Percentiles rank a stretch among this genome's conserved stretches.
These are phyloP conservation scores for Kwoniella botswanensis DNA, from an alignment of 768 basidiomycete species.

Conservation along the genomic window DNA sequence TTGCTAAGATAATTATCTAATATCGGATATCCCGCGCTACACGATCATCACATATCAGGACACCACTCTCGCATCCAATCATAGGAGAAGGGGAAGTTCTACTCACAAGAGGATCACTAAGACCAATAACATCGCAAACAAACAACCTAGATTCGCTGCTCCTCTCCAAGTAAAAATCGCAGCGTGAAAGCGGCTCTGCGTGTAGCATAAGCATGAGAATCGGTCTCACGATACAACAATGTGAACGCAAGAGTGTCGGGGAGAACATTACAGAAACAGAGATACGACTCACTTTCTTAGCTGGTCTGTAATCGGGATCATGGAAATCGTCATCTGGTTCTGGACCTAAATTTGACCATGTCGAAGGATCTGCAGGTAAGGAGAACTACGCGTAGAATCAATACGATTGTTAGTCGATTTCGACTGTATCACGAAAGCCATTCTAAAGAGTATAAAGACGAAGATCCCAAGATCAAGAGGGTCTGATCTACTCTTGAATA, in stretches of 20 bases:
- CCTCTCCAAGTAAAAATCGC: constrained; percentile 79
- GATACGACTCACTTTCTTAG: not conserved
- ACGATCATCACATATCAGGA: not conserved
- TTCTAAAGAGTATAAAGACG: too few species aligned
- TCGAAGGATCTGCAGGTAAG: constrained; percentile 50
- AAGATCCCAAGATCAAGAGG: too few species aligned
- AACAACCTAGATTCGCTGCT: constrained; percentile 74
- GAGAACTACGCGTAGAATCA: constrained; percentile 35
- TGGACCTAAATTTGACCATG: constrained; percentile 51
- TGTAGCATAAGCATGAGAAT: too few species aligned
- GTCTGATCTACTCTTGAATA: too few species aligned
- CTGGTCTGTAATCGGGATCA: constrained; percentile 43
- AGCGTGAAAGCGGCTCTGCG: constrained; percentile 49
- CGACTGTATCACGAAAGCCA: too few species aligned
- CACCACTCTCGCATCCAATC: not conserved
- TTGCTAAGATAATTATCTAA: constrained; percentile 63
- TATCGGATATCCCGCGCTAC: constrained; percentile 77
- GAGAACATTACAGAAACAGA: too few species aligned
- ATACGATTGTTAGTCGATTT: too few species aligned
- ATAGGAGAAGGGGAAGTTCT: too few species aligned
- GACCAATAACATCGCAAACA: constrained; percentile 70
- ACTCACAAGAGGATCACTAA: constrained; percentile 74
- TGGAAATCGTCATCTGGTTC: constrained; percentile 57
- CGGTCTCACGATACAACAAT: too few species aligned
- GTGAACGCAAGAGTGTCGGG: too few species aligned